Evolutionary conservation across 2,329 filamentous ascomycete genomes (phyloP), one percentile per base, ranked within the genome.

Genomic region (Cladobotryum protrusum): DNA sequence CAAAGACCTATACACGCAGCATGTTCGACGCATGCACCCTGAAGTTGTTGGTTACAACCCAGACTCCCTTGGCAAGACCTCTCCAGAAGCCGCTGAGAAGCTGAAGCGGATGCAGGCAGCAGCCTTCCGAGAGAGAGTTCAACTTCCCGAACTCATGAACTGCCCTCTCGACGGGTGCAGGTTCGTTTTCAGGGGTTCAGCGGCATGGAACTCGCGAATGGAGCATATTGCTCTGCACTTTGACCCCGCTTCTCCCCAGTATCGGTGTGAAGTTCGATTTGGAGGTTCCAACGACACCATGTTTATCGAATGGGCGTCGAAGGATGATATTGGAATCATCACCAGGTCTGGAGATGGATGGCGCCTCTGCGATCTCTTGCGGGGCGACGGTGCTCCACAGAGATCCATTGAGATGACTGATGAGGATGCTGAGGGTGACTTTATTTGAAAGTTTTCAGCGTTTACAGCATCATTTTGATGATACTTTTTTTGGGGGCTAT

Each of bases 1-100:
- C 61, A 95, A 95, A 64, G 91, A 96, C 61, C 79, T 96, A 9
- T 96, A 91, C 70, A 89, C 86, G 0, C 89, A 95, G 61, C 92
- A 96, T 62, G 76, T 92, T 2, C 80, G 88, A 5, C 85, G 92
- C 43, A 95, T 95, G 88, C 91, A 96, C 63, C 74, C 79, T 0
- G 17, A 36, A 8, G 39, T 35, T 33, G 77, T 79, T 0, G 65
- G 75, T 48, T 54, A 66, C 2, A 70, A 68, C 52, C 70, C 67
- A 47, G 63, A 67, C 49, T 59, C 65, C 20, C 62, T 61, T 52
- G 74, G 67, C 59, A 66, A 59, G 54, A 57, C 53, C 2, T 36
- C 47, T 17, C 54, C 61, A 1, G 68, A 71, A 13, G 75, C 71
- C 68, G 79, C 86, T 44, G 70, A 72, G 5, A 72, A 74, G 12